Conservation (phyloP, 225 moss, liverwort and hornwort species). For the Sphagnum tenellum region DNA sequence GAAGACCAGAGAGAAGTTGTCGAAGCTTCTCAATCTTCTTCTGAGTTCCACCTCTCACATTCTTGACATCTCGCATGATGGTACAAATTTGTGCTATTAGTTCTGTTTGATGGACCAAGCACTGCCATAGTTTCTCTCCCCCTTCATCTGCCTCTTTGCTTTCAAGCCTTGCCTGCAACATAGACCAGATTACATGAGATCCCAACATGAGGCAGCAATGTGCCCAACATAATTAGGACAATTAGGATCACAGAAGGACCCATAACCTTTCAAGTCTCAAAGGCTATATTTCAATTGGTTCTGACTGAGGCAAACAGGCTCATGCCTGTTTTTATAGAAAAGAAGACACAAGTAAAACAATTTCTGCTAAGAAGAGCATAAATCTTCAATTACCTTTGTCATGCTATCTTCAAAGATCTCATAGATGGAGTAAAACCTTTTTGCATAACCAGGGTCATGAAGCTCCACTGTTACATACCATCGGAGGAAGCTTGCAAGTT, state of each 20-base stretch:
- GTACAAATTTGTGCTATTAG: constrained; percentile 81
- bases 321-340: too few species aligned
- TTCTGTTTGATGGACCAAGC: constrained; percentile 71
- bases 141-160: constrained; percentile 24
- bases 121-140: constrained; percentile 82
- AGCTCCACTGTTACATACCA: constrained; percentile 95
- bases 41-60: constrained; percentile 68
- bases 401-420: constrained; percentile 73
- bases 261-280: too few species aligned
- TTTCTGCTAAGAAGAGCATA: not conserved
- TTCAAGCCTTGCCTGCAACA: constrained; percentile 18
- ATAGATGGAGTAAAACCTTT: constrained; percentile 78
- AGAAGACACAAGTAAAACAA: not conserved
- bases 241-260: too few species aligned
- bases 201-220: too few species aligned
- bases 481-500: constrained; percentile 75
- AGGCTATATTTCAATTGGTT: too few species aligned
- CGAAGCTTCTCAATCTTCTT: constrained; percentile 93
- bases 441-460: constrained; percentile 71
- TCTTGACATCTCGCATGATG: constrained; percentile 93
- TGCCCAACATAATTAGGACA: too few species aligned
- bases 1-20: constrained; percentile 70
- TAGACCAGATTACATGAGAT: not conserved
- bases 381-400: constrained; percentile 37
- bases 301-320: too few species aligned